These are phyloP conservation scores for Neoarthrinium moseri DNA, from an alignment of 2,329 filamentous ascomycete species.

Conservation along the genomic window DNA sequence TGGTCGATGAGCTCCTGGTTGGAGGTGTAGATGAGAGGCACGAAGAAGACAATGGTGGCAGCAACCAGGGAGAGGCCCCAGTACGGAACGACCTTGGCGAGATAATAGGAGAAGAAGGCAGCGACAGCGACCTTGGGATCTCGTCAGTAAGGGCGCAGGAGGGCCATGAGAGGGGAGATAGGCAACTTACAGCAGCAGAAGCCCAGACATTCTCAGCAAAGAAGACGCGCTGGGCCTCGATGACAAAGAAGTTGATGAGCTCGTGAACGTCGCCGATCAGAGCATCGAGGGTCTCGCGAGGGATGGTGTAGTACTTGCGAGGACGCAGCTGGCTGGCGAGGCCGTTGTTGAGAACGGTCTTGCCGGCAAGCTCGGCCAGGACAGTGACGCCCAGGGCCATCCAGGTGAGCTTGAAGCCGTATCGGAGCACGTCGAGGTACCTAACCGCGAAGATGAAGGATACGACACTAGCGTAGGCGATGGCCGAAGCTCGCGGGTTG, in stretches of 20 bases:
- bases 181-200: slow-evolving; percentile 55
- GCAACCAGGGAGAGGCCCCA: slow-evolving; percentile 65
- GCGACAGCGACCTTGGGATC: slow-evolving; percentile 51
- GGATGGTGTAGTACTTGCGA: slow-evolving; percentile 65
- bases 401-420: slow-evolving; percentile 64
- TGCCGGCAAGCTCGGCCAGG: slow-evolving; percentile 60
- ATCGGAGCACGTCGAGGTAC: slow-evolving; percentile 67
- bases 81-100: slow-evolving; percentile 68
- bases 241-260: slow-evolving; percentile 70
- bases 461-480: slow-evolving; percentile 60
- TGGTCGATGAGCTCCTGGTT: slow-evolving; percentile 70
- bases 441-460: slow-evolving; percentile 60
- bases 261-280: slow-evolving; percentile 65
- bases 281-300: slow-evolving; percentile 59
- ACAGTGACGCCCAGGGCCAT: slow-evolving; percentile 61
- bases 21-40: slow-evolving; percentile 62
- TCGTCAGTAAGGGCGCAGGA: slow-evolving; percentile 13
- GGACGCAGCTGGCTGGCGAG: slow-evolving; percentile 66
- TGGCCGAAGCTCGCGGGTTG: slow-evolving; percentile 65
- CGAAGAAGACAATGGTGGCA: slow-evolving; percentile 59
- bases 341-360: slow-evolving; percentile 59
- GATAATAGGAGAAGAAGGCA: slow-evolving; percentile 65
- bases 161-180: background rate
- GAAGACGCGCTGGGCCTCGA: slow-evolving; percentile 66
- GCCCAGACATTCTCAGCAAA: slow-evolving; percentile 66